phyloP scores from a whole-genome alignment of 345 rosid genomes.

The Sisymbrium irio region DNA sequence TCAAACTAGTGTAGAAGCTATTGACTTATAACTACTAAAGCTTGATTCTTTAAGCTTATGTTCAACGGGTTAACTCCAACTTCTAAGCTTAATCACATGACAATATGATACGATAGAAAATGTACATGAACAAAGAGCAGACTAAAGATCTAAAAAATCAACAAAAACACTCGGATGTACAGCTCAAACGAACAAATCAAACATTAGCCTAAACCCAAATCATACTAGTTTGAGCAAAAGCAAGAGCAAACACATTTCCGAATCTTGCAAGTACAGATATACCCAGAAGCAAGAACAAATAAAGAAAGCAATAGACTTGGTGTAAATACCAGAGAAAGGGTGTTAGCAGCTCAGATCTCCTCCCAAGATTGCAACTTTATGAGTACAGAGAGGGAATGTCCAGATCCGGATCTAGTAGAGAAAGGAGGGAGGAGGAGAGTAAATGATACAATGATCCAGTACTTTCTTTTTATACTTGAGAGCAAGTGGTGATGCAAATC shows the following conservation, averaged over 20 bases:
- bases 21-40: background rate
- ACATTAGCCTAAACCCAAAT: background rate
- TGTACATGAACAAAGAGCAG: background rate
- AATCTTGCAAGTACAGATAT: constrained; percentile 1
- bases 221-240: background rate
- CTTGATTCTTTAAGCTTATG: background rate
- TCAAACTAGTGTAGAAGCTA: background rate
- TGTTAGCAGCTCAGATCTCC: background rate
- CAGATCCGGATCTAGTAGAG: constrained; percentile 33
- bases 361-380: constrained; percentile 18
- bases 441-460: background rate
- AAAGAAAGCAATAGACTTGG: background rate
- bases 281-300: constrained; percentile 12
- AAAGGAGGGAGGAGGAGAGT: background rate
- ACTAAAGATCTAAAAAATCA: constrained; percentile 8
- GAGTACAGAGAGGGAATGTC: background rate
- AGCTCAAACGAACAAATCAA: background rate
- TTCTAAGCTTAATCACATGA: background rate
- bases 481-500: constrained; percentile 1
- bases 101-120: background rate
- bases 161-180: background rate
- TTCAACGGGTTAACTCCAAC: background rate
- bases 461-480: background rate
- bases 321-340: constrained; percentile 13
- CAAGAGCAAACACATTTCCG: background rate